Conservation (phyloP, 2,329 filamentous ascomycete genomes). For the Fusarium sp. region DNA sequence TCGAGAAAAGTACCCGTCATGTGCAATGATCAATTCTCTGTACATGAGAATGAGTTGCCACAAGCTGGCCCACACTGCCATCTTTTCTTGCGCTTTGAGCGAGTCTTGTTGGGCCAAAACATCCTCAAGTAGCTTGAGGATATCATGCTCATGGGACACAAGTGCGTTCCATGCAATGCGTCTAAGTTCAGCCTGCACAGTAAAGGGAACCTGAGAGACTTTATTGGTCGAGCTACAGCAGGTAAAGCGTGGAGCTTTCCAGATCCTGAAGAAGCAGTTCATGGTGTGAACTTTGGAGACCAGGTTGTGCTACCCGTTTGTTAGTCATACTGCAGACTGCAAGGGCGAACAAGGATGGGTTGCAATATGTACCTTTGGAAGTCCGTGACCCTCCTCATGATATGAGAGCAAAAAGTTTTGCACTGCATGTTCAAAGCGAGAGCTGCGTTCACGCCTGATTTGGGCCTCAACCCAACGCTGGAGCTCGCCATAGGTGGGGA, state of each 20-base stretch:
- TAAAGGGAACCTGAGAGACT: slow-evolving; percentile 53
- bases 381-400: slow-evolving; percentile 51
- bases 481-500: slow-evolving; percentile 53
- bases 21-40: slow-evolving; percentile 55
- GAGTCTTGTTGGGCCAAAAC: slow-evolving; percentile 55
- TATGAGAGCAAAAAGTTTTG: slow-evolving; percentile 56
- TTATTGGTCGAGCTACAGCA: slow-evolving; percentile 56
- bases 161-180: slow-evolving; percentile 56
- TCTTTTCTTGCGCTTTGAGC: slow-evolving; percentile 55
- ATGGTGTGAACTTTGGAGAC: slow-evolving; percentile 60
- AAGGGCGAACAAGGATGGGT: not conserved
- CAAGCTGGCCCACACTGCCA: slow-evolving; percentile 62
- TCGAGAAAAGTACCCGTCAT: slow-evolving; percentile 48
- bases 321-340: slow-evolving; percentile 32
- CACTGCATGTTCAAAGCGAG: slow-evolving; percentile 51
- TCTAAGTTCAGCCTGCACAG: slow-evolving; percentile 57
- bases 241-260: slow-evolving; percentile 58
- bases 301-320: slow-evolving; percentile 54
- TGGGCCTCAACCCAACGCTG: slow-evolving; percentile 56
- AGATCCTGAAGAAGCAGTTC: slow-evolving; percentile 64
- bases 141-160: slow-evolving; percentile 54
- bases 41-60: slow-evolving; percentile 65
- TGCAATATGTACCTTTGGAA: slow-evolving; percentile 55
- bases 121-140: slow-evolving; percentile 57
- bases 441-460: slow-evolving; percentile 51